phyloP scores from a whole-genome alignment of 768 basidiomycete genomes.

The Auriscalpium vulgare region DNA sequence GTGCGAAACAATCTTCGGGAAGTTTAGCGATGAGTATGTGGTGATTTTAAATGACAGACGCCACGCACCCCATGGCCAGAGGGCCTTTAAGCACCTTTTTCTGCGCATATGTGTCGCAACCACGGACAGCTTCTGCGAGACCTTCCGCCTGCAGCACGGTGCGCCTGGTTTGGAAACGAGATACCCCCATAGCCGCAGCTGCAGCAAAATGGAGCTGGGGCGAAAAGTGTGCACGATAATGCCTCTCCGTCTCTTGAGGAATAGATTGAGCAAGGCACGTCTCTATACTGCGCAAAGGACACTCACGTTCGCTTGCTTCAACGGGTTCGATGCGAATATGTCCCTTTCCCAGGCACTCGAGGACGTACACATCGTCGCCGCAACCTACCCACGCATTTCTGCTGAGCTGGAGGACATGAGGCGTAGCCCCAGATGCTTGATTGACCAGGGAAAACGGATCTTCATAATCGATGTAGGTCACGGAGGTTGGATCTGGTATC shows the following conservation, averaged over 20 bases:
- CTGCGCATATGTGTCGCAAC: constrained; percentile 59
- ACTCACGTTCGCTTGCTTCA: constrained; percentile 28
- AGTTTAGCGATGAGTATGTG: constrained; percentile 3
- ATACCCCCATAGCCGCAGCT: constrained; percentile 7
- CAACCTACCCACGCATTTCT: constrained; percentile 74
- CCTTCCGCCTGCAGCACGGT: constrained; percentile 44
- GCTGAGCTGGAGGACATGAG: constrained; percentile 49
- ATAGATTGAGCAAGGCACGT: neutral
- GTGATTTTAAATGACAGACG: neutral
- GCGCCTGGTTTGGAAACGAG: constrained; percentile 11
- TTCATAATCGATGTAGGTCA: constrained; percentile 72
- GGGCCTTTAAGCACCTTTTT: constrained; percentile 47
- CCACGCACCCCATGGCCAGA: constrained; percentile 40
- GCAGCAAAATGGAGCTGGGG: constrained; percentile 29
- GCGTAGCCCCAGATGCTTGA: constrained; percentile 35
- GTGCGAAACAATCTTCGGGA: constrained; percentile 46
- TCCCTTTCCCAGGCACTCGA: constrained; percentile 69
- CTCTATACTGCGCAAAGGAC: neutral
- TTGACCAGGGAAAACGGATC: constrained; percentile 58
- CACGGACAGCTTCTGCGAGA: constrained; percentile 55
- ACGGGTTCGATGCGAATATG: constrained; percentile 52
- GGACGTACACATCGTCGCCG: constrained; percentile 59
- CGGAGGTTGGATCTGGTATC: constrained; percentile 48
- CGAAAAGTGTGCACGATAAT: constrained; percentile 41
- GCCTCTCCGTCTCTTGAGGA: constrained; percentile 12